Evolutionary conservation across 2,329 filamentous ascomycete genomes (phyloP).

Genomic region (Acarospora socialis): DNA sequence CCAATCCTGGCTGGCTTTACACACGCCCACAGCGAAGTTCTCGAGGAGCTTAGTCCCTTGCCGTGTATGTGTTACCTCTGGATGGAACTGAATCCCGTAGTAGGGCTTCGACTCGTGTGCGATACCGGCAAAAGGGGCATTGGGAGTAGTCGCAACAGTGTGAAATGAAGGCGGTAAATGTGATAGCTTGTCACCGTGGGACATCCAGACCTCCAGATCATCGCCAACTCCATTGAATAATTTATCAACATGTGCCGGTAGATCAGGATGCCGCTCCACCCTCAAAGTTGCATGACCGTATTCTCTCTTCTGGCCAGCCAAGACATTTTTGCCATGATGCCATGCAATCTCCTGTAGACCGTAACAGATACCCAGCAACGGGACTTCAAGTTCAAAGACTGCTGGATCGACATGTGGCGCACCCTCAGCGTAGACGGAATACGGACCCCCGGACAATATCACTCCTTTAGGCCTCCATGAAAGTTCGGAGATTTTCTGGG

Average conservation of each 20-base stretch:
- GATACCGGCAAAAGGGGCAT: conserved; percentile 64
- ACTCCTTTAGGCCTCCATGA: conserved; percentile 61
- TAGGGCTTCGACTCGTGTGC: conserved; percentile 48
- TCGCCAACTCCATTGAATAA: conserved; percentile 67
- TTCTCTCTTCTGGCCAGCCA: conserved; percentile 52
- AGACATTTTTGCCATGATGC: conserved; percentile 51
- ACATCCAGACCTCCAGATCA: conserved; percentile 67
- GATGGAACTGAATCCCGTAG: conserved; percentile 81
- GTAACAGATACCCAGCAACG: conserved; percentile 48
- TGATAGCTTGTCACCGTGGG: conserved; percentile 73
- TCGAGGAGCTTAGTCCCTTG: conserved; percentile 54
- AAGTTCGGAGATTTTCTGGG: conserved; percentile 63
- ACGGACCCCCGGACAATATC: conserved; percentile 58
- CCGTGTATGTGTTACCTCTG: conserved; percentile 64
- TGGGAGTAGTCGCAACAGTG: conserved; percentile 58
- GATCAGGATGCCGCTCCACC: conserved; percentile 41
- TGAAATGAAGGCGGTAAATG: conserved; percentile 59
- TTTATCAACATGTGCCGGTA: conserved; percentile 51
- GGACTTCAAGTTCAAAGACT: conserved; percentile 60
- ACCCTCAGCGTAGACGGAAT: conserved; percentile 67
- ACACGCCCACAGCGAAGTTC: conserved; percentile 80
- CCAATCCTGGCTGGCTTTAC: conserved; percentile 64
- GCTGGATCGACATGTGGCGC: conserved; percentile 70
- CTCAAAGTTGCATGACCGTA: conserved; percentile 58
- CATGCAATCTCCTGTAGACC: conserved; percentile 59